Base-by-base conservation (phyloP, 768 basidiomycete genomes). In the Lentinula aciculospora region DNA sequence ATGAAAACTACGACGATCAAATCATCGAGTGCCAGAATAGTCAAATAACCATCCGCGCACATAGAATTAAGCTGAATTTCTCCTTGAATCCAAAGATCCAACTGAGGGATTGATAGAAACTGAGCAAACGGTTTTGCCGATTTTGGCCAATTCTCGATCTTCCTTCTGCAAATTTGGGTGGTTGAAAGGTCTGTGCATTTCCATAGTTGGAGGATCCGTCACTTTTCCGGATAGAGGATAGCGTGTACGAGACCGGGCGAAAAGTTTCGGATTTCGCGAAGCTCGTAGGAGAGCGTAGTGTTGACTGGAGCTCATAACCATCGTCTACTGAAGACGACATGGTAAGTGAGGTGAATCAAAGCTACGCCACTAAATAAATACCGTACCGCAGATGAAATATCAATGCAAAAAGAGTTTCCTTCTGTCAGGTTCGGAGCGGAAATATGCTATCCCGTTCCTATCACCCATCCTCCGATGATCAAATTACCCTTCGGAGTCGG, bases 31-130 rank as follows among this genome's bases (percentile, higher is more conserved):
- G 56, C 59, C 19, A 58, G 25, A 39, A 23, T 6, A 4, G 28
- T n/a, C n/a, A 44, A 23, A 37, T 23, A 44, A n/a, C n/a, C n/a
- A n/a, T n/a, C n/a, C n/a, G n/a, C 64, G 53, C 48, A 66, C 67
- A 64, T 19, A 62, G 57, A 1, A 63, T 31, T 3, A 69, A 62
- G 47, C 64, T 65, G 55, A 57, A 65, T 21, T 48, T 61, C n/a
- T 67, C 67, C 29, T 53, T 55, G 56, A 68, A 68, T 12, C 67
- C 67, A 1, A 67, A 55, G 19, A 69, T 65, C 63, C 64, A 64
- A 57, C 63, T 65, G 25, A 69, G 62, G 10, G 62, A 58, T 29
- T 64, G 62, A 56, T 68, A 68, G 25, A 63, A 42, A 46, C 2
- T 50, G 32, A 50, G 3, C 6, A 34, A 19, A 50, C 32, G 49